phyloP scores from a whole-genome alignment of 1,139 yeast species.

The Yamadazyma blattariae region DNA sequence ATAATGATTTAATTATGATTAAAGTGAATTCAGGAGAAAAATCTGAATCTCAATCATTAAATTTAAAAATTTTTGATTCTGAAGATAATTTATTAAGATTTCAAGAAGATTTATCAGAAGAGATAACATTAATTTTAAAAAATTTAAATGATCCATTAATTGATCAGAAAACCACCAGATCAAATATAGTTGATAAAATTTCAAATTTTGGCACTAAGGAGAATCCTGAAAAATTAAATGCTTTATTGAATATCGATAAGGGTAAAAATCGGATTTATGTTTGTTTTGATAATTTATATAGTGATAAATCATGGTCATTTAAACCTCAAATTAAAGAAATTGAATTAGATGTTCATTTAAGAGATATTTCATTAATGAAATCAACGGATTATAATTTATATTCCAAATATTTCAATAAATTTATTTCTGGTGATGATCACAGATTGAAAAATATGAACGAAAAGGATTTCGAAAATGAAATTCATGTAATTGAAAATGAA shows the following conservation, averaged over 20 bases:
- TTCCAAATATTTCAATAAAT: constrained; percentile 32
- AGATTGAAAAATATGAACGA: constrained; percentile 22
- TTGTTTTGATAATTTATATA: constrained; percentile 44
- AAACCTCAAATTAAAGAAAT: constrained; percentile 31
- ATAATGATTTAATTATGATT: constrained; percentile 37
- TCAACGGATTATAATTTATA: constrained; percentile 36
- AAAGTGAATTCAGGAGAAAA: constrained; percentile 29
- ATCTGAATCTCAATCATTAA: constrained; percentile 32
- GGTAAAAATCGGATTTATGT: constrained; percentile 34
- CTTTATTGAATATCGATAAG: constrained; percentile 19
- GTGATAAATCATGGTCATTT: constrained; percentile 45
- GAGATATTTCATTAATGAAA: constrained; percentile 30
- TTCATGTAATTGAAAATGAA: constrained; percentile 28
- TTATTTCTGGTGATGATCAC: constrained; percentile 13
- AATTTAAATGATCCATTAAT: constrained; percentile 27
- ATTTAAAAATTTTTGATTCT: constrained; percentile 37
- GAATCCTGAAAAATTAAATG: constrained; percentile 12
- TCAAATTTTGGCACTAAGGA: constrained; percentile 8
- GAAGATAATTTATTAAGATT: constrained; percentile 33
- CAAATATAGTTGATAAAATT: constrained; percentile 12
- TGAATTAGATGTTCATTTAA: constrained; percentile 33
- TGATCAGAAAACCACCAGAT: constrained; percentile 5
- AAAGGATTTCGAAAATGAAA: constrained; percentile 31
- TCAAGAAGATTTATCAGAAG: constrained; percentile 27
- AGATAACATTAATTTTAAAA: constrained; percentile 33